Conservation (phyloP, 495 filamentous ascomycete species). For the Pseudotulostoma volvatum region DNA sequence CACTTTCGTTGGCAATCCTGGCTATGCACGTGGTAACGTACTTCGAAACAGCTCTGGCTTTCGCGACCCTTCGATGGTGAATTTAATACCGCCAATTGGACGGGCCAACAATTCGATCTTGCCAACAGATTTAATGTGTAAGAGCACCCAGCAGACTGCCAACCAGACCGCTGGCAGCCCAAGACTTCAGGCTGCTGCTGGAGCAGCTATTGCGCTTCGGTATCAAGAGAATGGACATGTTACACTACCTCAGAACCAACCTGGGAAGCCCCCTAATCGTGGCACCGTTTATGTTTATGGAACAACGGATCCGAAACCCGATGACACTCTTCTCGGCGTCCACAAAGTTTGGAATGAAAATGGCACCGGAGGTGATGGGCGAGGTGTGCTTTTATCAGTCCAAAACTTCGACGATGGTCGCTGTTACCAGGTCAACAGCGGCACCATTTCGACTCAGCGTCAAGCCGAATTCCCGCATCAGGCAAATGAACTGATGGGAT, state of each 20-base stretch:
- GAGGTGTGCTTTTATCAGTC: conserved; percentile 53
- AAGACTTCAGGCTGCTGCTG: conserved; percentile 47
- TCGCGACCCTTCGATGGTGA: conserved; percentile 32
- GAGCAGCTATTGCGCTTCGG: conserved; percentile 51
- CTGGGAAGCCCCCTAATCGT: conserved; percentile 46
- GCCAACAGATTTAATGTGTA: conserved; percentile 35
- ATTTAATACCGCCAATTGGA: conserved; percentile 37
- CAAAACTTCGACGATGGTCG: conserved; percentile 70
- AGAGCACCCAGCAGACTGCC: conserved; percentile 31
- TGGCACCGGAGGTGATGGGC: conserved; percentile 59
- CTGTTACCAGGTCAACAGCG: conserved; percentile 55
- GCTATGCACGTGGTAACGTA: conserved; percentile 49
- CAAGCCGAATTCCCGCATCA: conserved; percentile 32
- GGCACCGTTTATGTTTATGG: conserved; percentile 74
- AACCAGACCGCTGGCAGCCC: conserved; percentile 39
- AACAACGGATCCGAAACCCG: conserved; percentile 44
- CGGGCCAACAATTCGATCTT: conserved; percentile 14
- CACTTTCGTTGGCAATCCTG: conserved; percentile 48
- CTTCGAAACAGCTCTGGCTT: conserved; percentile 31
- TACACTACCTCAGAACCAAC: conserved; percentile 40
- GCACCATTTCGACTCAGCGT: conserved; percentile 36
- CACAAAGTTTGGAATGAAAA: conserved; percentile 57
- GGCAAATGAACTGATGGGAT: conserved; percentile 27
- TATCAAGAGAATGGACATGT: conserved; percentile 87
- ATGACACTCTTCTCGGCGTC: conserved; percentile 51